phyloP scores from a whole-genome alignment of 208 protist genomes.

The Acanthamoeba triangularis region DNA sequence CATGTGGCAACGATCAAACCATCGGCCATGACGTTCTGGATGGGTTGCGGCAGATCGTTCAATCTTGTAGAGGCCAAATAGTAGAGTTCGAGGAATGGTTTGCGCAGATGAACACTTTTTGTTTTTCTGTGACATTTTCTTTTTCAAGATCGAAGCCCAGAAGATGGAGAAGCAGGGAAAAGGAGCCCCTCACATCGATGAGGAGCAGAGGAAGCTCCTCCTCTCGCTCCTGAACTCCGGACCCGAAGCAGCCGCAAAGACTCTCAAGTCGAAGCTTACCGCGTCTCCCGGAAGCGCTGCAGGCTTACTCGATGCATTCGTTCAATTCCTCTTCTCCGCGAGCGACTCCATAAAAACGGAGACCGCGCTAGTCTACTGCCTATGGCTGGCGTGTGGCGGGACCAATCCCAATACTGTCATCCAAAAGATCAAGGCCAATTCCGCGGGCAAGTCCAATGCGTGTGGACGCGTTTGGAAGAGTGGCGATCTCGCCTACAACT shows the following conservation, averaged over 20 bases:
- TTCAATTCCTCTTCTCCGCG: conserved; percentile 17
- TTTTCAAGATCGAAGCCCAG: not conserved
- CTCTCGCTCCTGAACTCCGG: not conserved
- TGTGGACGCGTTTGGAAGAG: conserved; percentile 60
- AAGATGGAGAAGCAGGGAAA: conserved; percentile 5
- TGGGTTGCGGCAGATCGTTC: too few species aligned
- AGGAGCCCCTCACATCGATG: not conserved
- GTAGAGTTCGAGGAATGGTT: not conserved
- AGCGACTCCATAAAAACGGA: conserved; percentile 6
- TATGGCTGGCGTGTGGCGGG: conserved; percentile 36
- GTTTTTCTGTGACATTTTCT: not conserved
- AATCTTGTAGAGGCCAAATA: too few species aligned
- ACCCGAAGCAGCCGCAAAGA: conserved; percentile 47
- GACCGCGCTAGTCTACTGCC: conserved; percentile 61
- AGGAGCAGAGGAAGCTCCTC: not conserved
- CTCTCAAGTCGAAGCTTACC: conserved; percentile 34
- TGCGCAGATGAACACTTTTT: too few species aligned
- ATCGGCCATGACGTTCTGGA: not conserved
- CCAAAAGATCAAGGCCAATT: conserved; percentile 46
- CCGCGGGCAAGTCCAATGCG: conserved; percentile 63
- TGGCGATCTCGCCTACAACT: conserved; percentile 73
- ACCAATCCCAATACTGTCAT: conserved; percentile 50
- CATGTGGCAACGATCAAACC: not conserved
- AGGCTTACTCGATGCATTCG: not conserved
- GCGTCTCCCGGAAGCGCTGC: not conserved